Evolutionary conservation across 2,329 filamentous ascomycete genomes (phyloP).

Genomic region (Alternaria triticina): DNA sequence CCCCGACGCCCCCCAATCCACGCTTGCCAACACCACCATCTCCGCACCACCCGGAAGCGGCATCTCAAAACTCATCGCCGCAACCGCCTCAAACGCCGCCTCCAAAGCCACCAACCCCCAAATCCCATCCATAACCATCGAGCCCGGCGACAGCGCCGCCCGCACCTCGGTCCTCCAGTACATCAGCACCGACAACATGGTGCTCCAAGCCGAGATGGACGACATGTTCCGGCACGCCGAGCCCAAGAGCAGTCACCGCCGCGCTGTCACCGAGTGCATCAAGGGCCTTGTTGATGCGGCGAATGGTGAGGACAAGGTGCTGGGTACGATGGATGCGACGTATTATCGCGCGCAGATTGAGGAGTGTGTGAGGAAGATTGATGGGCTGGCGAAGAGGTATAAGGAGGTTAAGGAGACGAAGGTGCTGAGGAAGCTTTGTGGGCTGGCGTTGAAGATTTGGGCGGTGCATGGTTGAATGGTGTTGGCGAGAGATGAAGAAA

Average conservation of each 20-base stretch:
- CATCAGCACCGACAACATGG: slow-evolving; percentile 1
- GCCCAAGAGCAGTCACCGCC: not conserved
- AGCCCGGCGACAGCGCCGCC: not conserved
- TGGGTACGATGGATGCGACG: not conserved
- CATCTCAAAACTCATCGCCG: not conserved
- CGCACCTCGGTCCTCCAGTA: not conserved
- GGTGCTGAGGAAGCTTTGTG: slow-evolving; percentile 4
- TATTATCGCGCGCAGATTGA: slow-evolving; percentile 1
- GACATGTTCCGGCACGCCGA: slow-evolving; percentile 1
- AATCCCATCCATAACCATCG: not conserved
- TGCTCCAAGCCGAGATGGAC: not conserved
- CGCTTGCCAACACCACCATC: not conserved
- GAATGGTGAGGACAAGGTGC: not conserved
- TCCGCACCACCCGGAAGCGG: not conserved
- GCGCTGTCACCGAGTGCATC: not conserved
- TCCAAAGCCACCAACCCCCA: not conserved
- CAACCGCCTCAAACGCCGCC: not conserved
- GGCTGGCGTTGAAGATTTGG: slow-evolving; percentile 3
- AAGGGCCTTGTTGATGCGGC: not conserved
- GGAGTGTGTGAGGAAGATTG: not conserved
- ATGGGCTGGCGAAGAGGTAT: not conserved
- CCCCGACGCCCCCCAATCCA: not conserved
- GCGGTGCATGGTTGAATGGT: not conserved
- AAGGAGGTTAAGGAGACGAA: not conserved
- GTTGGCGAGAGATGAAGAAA: not conserved